Conservation (phyloP, 768 basidiomycete genomes). For the Russula sp. region DNA sequence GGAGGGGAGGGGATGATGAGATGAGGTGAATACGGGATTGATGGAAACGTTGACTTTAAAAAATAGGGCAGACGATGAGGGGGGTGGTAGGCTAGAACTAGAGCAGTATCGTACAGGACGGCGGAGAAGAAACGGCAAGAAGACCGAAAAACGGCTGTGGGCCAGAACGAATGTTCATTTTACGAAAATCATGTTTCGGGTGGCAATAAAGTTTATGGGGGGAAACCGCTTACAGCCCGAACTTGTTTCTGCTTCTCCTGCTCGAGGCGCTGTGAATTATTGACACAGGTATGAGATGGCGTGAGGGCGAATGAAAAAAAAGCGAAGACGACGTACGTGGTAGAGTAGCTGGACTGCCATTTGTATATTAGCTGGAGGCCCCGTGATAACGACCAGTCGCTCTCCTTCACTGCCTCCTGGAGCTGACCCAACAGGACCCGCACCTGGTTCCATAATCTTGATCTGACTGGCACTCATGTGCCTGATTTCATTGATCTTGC, state of each 20-base stretch:
- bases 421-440: conserved; percentile 56
- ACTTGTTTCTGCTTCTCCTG: conserved; percentile 86
- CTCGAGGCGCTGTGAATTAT: conserved; percentile 56
- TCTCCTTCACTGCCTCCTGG: conserved; percentile 80
- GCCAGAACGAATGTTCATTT: background rate
- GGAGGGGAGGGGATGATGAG: background rate
- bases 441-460: conserved; percentile 97
- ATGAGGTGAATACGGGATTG: conserved; percentile 1
- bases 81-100: background rate
- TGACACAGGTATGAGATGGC: background rate
- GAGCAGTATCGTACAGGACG: conserved; percentile 6
- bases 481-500: conserved; percentile 98
- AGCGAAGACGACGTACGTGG: conserved; percentile 48
- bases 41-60: conserved; percentile 3
- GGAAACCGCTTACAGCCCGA: conserved; percentile 27
- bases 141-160: background rate
- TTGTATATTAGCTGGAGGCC: conserved; percentile 90
- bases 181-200: conserved; percentile 11
- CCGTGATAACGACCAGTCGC: conserved; percentile 92
- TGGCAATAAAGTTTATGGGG: conserved; percentile 6
- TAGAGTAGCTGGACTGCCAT: conserved; percentile 92
- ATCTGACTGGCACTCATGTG: conserved; percentile 94
- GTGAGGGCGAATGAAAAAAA: background rate
- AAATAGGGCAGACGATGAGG: background rate
- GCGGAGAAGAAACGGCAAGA: background rate